phyloP scores from a whole-genome alignment of 169 alveolate genomes.

The Hepatocystis sp. region DNA sequence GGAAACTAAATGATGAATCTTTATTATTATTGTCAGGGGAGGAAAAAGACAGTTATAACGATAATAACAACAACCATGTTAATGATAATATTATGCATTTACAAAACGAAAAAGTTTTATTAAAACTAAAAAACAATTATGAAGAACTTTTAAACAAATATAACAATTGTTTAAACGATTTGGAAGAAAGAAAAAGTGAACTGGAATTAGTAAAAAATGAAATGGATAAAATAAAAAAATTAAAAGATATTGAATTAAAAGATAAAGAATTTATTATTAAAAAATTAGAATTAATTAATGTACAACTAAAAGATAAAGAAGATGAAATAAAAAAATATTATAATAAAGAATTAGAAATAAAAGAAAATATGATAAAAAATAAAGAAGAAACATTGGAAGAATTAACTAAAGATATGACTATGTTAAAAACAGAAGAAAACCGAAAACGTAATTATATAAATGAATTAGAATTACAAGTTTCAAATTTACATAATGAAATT shows the following conservation, averaged over 20 bases:
- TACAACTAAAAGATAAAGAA: slow-evolving; percentile 31
- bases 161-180: slow-evolving; percentile 19
- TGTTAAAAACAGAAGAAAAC: slow-evolving; percentile 14
- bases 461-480: slow-evolving; percentile 50
- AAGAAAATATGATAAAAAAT: slow-evolving; percentile 44
- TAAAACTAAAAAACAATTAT: slow-evolving; percentile 17
- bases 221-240: slow-evolving; percentile 37
- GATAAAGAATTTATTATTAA: slow-evolving; percentile 62
- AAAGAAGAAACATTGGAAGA: slow-evolving; percentile 21
- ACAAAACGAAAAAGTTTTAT: slow-evolving; percentile 27
- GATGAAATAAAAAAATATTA: slow-evolving; percentile 25
- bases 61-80: too few species aligned
- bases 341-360: slow-evolving; percentile 17
- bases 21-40: too few species aligned
- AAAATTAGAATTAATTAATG: slow-evolving; percentile 49
- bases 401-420: slow-evolving; percentile 19
- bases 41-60: too few species aligned
- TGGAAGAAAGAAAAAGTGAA: slow-evolving; percentile 32
- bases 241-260: slow-evolving; percentile 40
- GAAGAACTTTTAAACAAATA: slow-evolving; percentile 47
- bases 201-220: slow-evolving; percentile 26
- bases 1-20: too few species aligned
- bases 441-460: slow-evolving; percentile 16
- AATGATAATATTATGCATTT: background rate
- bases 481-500: slow-evolving; percentile 51